A percentile compares a stretch with the other conserved stretches of the same genome.
Evolutionary conservation across 2,329 filamentous ascomycete species (phyloP).

Genomic region (Botrytis paeoniae): DNA sequence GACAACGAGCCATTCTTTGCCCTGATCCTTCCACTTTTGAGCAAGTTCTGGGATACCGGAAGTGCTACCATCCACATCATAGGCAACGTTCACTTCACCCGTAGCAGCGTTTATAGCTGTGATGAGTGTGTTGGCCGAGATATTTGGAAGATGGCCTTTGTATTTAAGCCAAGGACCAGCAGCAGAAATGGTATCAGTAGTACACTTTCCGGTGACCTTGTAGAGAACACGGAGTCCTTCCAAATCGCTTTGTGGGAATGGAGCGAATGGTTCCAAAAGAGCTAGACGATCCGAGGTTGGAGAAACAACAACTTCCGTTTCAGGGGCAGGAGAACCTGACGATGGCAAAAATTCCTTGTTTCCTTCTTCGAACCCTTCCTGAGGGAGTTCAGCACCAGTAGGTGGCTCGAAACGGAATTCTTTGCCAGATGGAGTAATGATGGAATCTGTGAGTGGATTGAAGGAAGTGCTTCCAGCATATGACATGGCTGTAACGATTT

Average conservation of each 20-base stretch:
- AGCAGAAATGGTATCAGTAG: slow-evolving; percentile 96
- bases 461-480: slow-evolving; percentile 92
- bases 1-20: slow-evolving; percentile 84
- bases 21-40: slow-evolving; percentile 73
- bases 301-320: slow-evolving; percentile 71
- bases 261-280: slow-evolving; percentile 81
- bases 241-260: slow-evolving; percentile 77
- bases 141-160: slow-evolving; percentile 98
- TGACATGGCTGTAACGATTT: slow-evolving; percentile 93
- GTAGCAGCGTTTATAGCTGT: slow-evolving; percentile 91
- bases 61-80: slow-evolving; percentile 74
- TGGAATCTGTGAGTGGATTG: slow-evolving; percentile 86
- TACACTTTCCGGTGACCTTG: slow-evolving; percentile 97
- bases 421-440: slow-evolving; percentile 75
- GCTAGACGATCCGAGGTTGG: slow-evolving; percentile 89
- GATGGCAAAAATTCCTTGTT: slow-evolving; percentile 71
- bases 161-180: slow-evolving; percentile 98
- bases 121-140: slow-evolving; percentile 94
- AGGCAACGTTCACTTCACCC: slow-evolving; percentile 86
- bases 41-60: slow-evolving; percentile 85
- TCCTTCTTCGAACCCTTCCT: slow-evolving; percentile 70
- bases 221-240: slow-evolving; percentile 79
- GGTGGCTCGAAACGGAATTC: slow-evolving; percentile 83
- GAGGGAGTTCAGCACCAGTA: slow-evolving; percentile 63
- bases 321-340: slow-evolving; percentile 67